Percentiles rank a stretch among this genome's conserved stretches.
Conservation (phyloP, 495 filamentous ascomycete species). For the Aspergillus campestris region DNA sequence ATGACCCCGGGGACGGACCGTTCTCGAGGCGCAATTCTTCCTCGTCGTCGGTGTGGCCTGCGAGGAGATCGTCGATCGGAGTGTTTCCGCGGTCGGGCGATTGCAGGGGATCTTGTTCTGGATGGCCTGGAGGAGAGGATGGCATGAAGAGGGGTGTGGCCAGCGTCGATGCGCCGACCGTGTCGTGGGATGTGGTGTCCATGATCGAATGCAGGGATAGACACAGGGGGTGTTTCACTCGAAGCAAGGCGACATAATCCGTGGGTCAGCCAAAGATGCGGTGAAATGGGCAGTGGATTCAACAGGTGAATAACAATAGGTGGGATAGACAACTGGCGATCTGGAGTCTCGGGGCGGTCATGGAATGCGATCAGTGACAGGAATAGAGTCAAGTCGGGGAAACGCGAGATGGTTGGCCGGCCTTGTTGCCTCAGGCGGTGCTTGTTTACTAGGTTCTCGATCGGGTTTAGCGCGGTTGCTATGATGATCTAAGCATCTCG, state of each 20-base stretch:
- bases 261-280: neutral
- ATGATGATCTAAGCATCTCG: too few relatives aligned
- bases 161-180: conserved; percentile 36
- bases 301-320: too few relatives aligned
- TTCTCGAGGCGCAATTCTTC: conserved; percentile 10
- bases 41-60: conserved; percentile 7
- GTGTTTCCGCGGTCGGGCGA: conserved; percentile 21
- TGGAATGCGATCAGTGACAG: neutral
- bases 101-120: conserved; percentile 7
- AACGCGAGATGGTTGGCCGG: conserved; percentile 3
- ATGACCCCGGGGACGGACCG: conserved; percentile 8
- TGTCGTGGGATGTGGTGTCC: conserved; percentile 39
- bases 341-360: too few relatives aligned
- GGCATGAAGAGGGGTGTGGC: conserved; percentile 33
- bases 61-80: conserved; percentile 14
- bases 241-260: neutral
- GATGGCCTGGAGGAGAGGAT: conserved; percentile 24
- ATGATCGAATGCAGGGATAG: conserved; percentile 14
- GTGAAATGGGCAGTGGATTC: neutral
- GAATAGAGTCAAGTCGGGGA: conserved; percentile 1
- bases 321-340: too few relatives aligned
- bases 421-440: conserved; percentile 1
- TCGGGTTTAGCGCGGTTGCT: conserved; percentile 2
- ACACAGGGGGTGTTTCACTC: neutral
- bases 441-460: conserved; percentile 7